Conservation (phyloP, 495 filamentous ascomycete genomes). For the Beverwykella pulmonaria region DNA sequence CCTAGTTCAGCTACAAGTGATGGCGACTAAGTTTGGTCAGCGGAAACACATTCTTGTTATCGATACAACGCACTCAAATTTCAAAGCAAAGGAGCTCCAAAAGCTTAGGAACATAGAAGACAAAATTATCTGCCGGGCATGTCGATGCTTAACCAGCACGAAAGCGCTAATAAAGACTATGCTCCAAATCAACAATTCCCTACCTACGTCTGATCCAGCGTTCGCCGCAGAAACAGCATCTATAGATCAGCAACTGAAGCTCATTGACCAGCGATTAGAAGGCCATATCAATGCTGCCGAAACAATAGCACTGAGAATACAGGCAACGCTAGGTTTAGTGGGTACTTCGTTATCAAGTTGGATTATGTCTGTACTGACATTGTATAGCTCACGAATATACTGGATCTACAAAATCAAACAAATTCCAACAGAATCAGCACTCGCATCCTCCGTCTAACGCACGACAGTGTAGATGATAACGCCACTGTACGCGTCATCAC, state of each 20-base stretch:
- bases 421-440: constrained; percentile 4
- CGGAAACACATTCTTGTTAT: constrained; percentile 12
- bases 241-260: constrained; percentile 1
- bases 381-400: constrained; percentile 16
- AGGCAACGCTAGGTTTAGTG: constrained; percentile 21
- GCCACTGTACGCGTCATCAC: constrained; percentile 26
- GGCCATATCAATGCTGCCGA: constrained; percentile 17
- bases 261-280: constrained; percentile 9
- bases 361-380: not conserved
- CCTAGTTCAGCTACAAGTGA: too few species aligned
- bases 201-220: too few species aligned
- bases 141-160: constrained; percentile 5
- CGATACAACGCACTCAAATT: not conserved
- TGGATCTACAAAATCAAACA: constrained; percentile 24
- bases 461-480: constrained; percentile 27
- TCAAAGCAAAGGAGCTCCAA: constrained; percentile 15
- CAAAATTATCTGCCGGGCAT: constrained; percentile 16
- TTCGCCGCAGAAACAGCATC: not conserved
- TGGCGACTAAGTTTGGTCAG: not conserved
- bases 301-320: constrained; percentile 12
- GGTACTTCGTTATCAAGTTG: not conserved
- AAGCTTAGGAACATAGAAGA: constrained; percentile 20
- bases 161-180: too few species aligned
- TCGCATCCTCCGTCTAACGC: constrained; percentile 19
- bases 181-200: too few species aligned